Evolutionary conservation across 176 grass and related monocot genomes (phyloP).

Genomic region (Rhynchospora tenuis): DNA sequence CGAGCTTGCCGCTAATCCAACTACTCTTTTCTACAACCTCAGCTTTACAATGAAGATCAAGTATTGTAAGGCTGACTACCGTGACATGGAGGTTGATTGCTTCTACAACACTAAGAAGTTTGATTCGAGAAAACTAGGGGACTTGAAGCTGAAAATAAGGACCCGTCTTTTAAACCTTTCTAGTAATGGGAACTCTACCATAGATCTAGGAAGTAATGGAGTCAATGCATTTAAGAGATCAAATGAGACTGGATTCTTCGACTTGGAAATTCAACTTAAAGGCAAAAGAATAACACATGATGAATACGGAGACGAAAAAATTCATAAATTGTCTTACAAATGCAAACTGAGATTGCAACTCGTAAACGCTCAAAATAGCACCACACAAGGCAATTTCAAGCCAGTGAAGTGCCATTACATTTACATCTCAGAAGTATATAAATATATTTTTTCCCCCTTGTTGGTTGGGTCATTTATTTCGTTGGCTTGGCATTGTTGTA

Average conservation of each 20-base stretch:
- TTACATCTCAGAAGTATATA: no score
- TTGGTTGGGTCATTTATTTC: no score
- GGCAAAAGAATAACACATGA: background rate
- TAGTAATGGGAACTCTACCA: background rate
- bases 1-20: background rate
- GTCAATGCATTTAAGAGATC: conserved; percentile 14
- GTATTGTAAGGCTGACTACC: background rate
- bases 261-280: conserved; percentile 15
- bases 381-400: background rate
- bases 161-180: background rate
- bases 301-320: background rate
- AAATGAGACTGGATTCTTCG: conserved; percentile 24
- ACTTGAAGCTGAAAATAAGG: background rate
- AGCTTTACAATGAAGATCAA: conserved; percentile 13
- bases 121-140: conserved; percentile 12
- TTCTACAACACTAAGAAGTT: conserved; percentile 33
- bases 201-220: conserved; percentile 7
- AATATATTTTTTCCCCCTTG: no score
- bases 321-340: background rate
- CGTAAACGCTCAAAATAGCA: background rate
- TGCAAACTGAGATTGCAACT: background rate
- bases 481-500: no score
- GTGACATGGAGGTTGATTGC: conserved; percentile 29
- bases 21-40: conserved; percentile 30
- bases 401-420: conserved; percentile 13